These are phyloP conservation scores for Syncephalastrum contaminatum DNA, from an alignment of 371 early-diverging fungal species.

Conservation along the genomic window DNA sequence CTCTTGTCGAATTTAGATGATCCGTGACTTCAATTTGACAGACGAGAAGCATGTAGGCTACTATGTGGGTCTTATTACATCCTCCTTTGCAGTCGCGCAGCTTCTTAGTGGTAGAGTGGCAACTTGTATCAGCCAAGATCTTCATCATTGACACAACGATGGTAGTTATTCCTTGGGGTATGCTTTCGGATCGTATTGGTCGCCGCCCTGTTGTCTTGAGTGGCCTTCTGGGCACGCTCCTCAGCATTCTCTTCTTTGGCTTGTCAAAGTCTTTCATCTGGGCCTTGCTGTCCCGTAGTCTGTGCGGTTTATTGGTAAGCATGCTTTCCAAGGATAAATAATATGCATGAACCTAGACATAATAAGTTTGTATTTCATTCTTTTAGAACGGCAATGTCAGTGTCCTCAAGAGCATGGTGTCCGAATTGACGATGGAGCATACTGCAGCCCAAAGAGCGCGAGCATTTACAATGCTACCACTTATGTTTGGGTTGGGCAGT, in stretches of 20 bases:
- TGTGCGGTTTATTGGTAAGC: constrained; percentile 70
- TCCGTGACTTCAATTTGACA: constrained; percentile 57
- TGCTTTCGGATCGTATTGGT: constrained; percentile 64
- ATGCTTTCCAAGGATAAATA: constrained; percentile 6
- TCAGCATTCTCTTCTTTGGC: constrained; percentile 74
- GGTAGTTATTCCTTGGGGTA: constrained; percentile 59
- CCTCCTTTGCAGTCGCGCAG: constrained; percentile 67
- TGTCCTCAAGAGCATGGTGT: constrained; percentile 80
- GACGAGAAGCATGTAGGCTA: constrained; percentile 59
- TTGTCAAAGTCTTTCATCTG: constrained; percentile 61
- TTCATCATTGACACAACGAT: neutral
- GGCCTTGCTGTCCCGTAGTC: constrained; percentile 68
- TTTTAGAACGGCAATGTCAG: constrained; percentile 71
- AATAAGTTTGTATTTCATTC: too few relatives aligned
- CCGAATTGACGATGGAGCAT: constrained; percentile 72
- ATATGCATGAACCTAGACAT: neutral
- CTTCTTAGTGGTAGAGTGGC: constrained; percentile 47
- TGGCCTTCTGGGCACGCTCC: constrained; percentile 77
- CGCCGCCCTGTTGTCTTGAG: constrained; percentile 80
- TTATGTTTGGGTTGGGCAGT: constrained; percentile 57
- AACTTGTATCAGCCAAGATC: neutral
- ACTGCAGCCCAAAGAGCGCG: constrained; percentile 35
- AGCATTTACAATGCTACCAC: constrained; percentile 58
- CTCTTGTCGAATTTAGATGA: constrained; percentile 38
- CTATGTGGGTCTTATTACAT: constrained; percentile 67